Conservation (phyloP, 768 basidiomycete species). For the Boletus rufocinnamomeus region DNA sequence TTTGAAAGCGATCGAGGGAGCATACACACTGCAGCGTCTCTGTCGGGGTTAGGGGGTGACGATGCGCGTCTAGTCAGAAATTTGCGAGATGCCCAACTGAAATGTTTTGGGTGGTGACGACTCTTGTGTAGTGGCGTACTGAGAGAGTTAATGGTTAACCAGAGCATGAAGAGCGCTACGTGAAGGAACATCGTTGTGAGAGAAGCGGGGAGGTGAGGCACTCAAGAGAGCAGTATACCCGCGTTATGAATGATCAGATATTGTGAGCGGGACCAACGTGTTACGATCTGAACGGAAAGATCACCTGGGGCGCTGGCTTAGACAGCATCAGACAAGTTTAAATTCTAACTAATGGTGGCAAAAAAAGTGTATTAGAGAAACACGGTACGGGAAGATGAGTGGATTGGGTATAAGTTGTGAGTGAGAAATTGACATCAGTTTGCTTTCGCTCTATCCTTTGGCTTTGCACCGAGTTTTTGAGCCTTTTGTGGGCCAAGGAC, state of each 20-base stretch:
- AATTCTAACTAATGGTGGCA: slow-evolving; percentile 7
- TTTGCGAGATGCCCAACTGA: neutral
- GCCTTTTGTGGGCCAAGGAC: slow-evolving; percentile 45
- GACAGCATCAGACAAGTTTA: neutral
- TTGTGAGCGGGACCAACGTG: slow-evolving; percentile 12
- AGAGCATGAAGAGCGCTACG: slow-evolving; percentile 10
- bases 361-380: slow-evolving; percentile 25
- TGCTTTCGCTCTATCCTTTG: slow-evolving; percentile 33
- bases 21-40: slow-evolving; percentile 12
- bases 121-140: slow-evolving; percentile 13
- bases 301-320: neutral
- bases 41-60: slow-evolving; percentile 1
- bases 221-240: neutral
- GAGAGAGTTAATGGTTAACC: slow-evolving; percentile 6
- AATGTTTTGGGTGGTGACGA: neutral
- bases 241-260: slow-evolving; percentile 6
- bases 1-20: neutral
- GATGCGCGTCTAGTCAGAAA: neutral
- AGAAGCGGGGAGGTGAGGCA: neutral
- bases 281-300: slow-evolving; percentile 10
- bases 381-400: neutral
- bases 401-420: neutral
- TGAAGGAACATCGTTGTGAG: slow-evolving; percentile 15
- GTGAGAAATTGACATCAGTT: slow-evolving; percentile 10
- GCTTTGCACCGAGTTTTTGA: slow-evolving; percentile 36